Evolutionary conservation across 352 stramenopile genomes (phyloP), one percentile per base, ranked within the genome.

Genomic region (Discostella stelligera): DNA sequence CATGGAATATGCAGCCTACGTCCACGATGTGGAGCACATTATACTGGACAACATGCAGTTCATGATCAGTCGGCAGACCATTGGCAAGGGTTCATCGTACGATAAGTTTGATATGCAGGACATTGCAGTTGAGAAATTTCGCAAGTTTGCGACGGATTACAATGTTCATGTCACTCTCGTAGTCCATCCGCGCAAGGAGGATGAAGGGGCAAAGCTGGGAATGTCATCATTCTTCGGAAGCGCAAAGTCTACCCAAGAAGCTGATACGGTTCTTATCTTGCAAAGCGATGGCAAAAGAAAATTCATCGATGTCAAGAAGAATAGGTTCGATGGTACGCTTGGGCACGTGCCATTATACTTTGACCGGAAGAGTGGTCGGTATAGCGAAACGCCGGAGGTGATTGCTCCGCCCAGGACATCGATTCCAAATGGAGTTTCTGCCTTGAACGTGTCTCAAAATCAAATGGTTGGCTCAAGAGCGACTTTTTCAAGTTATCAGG

Each of bases 41-140:
- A 93, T 99, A 79, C 82, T 99, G 52, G 97, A 99, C 88, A 99
- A 99, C 81, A 94, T 99, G 75, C 97, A 99, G 88, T 99, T 99
- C 75, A 99, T 99, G 97, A 98, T 99, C 87, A 94, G 91, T 0
- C 60, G 83, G 48, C 48, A 83, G 67, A n/a, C 80, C 13, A 23
- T n/a, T 27, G 46, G 59, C 58, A 77, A 60, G 18, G 66, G 58
- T 16, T 82, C 63, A 10, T 74, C 66, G 0, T 87, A 86, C 78
- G 86, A 97, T 50, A 89, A 94, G 72, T 96, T 96, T 87, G 88
- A 95, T 53, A 81, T 88, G 21, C 92, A 96, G 87, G 97, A 99
- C 84, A 82, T 95, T 18, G 96, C 96, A 10, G 89, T 99, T 52
- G 95, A 98, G 81, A 98, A 98, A 77, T 96, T 96, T 75, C 80